A percentile compares a stretch with the other conserved stretches of the same genome.
Evolutionary conservation across 768 basidiomycete species (phyloP).

Genomic region (Suillus spraguei): DNA sequence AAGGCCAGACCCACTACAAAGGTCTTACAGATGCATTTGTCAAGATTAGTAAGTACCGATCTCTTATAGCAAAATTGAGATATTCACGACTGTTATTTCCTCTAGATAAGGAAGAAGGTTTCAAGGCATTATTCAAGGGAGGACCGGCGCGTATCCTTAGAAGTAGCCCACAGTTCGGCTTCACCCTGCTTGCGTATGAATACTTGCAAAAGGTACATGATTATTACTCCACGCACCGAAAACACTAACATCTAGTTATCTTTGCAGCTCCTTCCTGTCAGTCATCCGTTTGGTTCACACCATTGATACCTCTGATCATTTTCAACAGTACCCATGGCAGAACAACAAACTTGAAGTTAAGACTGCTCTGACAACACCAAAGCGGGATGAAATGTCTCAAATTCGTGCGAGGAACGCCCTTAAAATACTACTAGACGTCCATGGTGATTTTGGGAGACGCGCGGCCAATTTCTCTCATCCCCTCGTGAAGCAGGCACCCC

Average conservation of each 20-base stretch:
- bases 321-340: conserved; percentile 78
- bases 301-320: background rate
- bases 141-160: conserved; percentile 86
- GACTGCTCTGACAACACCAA: conserved; percentile 64
- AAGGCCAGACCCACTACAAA: conserved; percentile 91
- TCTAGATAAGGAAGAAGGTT: conserved; percentile 85
- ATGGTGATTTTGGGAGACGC: conserved; percentile 82
- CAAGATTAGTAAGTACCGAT: conserved; percentile 73
- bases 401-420: conserved; percentile 94
- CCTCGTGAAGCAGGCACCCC: conserved; percentile 16
- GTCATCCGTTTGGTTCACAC: conserved; percentile 14
- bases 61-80: background rate
- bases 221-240: conserved; percentile 2
- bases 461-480: conserved; percentile 40
- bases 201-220: conserved; percentile 63
- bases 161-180: conserved; percentile 93
- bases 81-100: conserved; percentile 17
- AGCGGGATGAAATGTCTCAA: conserved; percentile 82
- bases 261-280: conserved; percentile 35
- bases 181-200: conserved; percentile 83
- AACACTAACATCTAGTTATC: conserved; percentile 5
- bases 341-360: conserved; percentile 66
- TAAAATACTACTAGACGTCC: conserved; percentile 87
- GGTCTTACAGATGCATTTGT: conserved; percentile 87
- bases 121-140: conserved; percentile 89